Conservation (phyloP, 73 alveolate genomes). For the Paramecium bursaria region DNA sequence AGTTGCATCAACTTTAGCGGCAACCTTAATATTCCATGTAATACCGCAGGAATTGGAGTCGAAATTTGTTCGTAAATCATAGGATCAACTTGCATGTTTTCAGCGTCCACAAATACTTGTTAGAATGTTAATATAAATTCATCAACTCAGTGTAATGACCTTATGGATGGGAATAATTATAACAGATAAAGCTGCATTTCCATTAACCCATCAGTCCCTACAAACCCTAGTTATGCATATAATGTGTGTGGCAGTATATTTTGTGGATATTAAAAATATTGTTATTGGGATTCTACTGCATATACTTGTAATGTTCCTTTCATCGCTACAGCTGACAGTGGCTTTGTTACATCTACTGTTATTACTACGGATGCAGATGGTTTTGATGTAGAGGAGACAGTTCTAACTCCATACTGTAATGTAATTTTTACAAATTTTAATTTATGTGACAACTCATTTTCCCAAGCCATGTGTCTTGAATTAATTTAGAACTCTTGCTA, state of each 20-base stretch:
- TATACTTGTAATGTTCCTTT: background rate
- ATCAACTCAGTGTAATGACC: background rate
- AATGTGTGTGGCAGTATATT: background rate
- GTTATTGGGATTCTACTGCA: background rate
- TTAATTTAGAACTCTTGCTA: background rate
- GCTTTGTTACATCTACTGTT: background rate
- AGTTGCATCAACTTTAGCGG: background rate
- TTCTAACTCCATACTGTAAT: background rate
- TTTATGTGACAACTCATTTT: background rate
- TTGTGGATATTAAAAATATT: constrained; percentile 32
- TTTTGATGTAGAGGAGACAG: background rate
- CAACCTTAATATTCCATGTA: background rate
- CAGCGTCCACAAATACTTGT: background rate
- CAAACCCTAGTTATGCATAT: background rate
- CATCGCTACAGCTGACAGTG: background rate
- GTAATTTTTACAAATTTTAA: background rate
- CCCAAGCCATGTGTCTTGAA: constrained; percentile 50
- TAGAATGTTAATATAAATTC: too few relatives aligned
- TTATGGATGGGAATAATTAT: background rate
- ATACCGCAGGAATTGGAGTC: background rate
- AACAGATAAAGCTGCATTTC: background rate
- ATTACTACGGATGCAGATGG: background rate
- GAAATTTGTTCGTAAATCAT: background rate
- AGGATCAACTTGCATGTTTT: background rate
- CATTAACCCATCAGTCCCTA: background rate